phyloP scores from a whole-genome alignment of 305 asterid genomes.

The Fraxinus ornus region DNA sequence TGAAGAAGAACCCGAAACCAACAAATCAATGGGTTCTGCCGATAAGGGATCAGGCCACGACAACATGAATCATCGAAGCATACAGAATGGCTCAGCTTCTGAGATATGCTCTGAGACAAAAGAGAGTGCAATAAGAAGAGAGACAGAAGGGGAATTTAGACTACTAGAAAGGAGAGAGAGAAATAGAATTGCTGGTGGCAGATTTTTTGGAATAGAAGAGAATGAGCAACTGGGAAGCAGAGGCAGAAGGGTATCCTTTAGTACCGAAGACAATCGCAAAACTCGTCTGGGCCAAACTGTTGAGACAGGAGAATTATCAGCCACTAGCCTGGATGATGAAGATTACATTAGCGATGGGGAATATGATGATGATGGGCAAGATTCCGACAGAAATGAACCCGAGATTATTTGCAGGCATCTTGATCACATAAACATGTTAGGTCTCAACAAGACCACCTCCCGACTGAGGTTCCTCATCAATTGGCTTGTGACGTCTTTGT shows the following conservation, averaged over 20 bases:
- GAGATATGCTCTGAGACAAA: constrained; percentile 50
- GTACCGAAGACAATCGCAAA: constrained; percentile 60
- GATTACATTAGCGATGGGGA: constrained; percentile 71
- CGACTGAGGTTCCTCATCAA: constrained; percentile 82
- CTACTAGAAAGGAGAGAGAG: constrained; percentile 84
- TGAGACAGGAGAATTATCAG: constrained; percentile 68
- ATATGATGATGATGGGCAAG: constrained; percentile 71
- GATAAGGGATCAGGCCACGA: constrained; percentile 22
- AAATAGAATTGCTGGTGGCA: constrained; percentile 64
- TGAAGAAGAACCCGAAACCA: constrained; percentile 55
- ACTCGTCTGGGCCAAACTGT: constrained; percentile 42
- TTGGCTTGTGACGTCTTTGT: constrained; percentile 90
- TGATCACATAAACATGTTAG: constrained; percentile 89
- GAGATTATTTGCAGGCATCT: constrained; percentile 75
- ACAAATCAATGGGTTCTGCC: constrained; percentile 31
- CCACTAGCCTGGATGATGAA: constrained; percentile 63
- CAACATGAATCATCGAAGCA: constrained; percentile 23
- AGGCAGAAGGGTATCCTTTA: constrained; percentile 82
- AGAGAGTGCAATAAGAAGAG: constrained; percentile 91
- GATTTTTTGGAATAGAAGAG: constrained; percentile 89
- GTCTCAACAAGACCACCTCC: constrained; percentile 87
- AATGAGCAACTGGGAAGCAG: constrained; percentile 63
- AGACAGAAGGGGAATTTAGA: constrained; percentile 90
- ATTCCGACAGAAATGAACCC: constrained; percentile 69
- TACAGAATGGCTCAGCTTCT: constrained; percentile 49